phyloP scores from a whole-genome alignment of 306 rosid species.

The Medicago lupulina region DNA sequence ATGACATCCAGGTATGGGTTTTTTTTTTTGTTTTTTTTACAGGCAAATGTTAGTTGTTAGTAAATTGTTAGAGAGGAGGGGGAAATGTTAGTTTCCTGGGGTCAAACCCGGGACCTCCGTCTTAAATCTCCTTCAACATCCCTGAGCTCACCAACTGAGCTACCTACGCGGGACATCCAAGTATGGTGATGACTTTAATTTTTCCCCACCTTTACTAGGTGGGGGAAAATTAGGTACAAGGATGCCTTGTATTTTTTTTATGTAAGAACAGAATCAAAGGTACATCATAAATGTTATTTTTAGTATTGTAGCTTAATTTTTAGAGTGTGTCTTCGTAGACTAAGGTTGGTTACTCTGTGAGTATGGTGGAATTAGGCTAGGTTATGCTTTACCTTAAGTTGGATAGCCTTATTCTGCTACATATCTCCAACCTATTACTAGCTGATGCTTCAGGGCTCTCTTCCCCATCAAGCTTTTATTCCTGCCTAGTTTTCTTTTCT shows the following conservation, averaged over 20 bases:
- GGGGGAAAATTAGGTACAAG: constrained; percentile 2
- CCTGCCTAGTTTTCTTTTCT: neutral
- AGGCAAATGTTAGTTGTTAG: no score
- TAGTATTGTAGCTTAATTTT: constrained; percentile 15
- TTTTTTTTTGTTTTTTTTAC: neutral
- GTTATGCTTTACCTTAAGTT: neutral
- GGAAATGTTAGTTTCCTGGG: no score
- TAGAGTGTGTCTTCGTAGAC: neutral
- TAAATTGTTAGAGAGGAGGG: no score
- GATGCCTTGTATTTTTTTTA: constrained; percentile 1
- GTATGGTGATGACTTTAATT: constrained; percentile 47
- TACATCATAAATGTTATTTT: constrained; percentile 1
- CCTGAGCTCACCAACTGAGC: no score
- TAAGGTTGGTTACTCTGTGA: neutral
- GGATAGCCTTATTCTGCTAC: neutral
- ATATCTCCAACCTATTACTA: neutral
- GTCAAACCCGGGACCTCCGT: no score
- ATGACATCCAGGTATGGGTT: constrained; percentile 83
- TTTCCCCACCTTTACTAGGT: no score
- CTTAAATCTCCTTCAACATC: no score
- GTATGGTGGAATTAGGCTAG: neutral
- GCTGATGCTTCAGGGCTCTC: constrained; percentile 13
- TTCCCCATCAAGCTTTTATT: neutral
- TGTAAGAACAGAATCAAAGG: constrained; percentile 10
- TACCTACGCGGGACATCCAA: constrained; percentile 64